These are phyloP conservation scores for Fusarium devonianum DNA, from an alignment of 2,329 filamentous ascomycete species.

Conservation along the genomic window DNA sequence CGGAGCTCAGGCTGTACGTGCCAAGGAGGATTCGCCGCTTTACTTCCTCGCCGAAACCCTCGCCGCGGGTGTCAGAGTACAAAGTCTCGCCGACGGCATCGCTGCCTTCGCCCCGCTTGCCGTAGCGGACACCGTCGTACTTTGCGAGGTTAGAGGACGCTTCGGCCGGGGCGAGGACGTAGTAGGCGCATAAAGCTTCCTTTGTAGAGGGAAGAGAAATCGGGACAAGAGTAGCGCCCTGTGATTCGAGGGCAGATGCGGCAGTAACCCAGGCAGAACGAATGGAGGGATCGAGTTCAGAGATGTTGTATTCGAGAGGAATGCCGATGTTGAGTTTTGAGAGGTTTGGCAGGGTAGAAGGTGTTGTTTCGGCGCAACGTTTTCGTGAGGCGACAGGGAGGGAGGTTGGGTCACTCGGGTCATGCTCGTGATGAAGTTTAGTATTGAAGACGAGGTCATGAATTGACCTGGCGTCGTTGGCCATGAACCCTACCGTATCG, in stretches of 20 bases:
- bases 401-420: slow-evolving; percentile 78
- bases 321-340: slow-evolving; percentile 60
- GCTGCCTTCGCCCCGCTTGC: slow-evolving; percentile 60
- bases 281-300: slow-evolving; percentile 75
- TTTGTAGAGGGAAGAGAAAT: slow-evolving; percentile 85
- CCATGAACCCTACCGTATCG: slow-evolving; percentile 85
- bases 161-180: slow-evolving; percentile 92
- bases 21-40: slow-evolving; percentile 86
- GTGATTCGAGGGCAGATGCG: slow-evolving; percentile 63
- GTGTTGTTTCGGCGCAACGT: slow-evolving; percentile 49
- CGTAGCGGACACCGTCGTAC: slow-evolving; percentile 96
- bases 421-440: slow-evolving; percentile 61
- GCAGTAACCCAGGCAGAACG: slow-evolving; percentile 72
- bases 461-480: slow-evolving; percentile 60
- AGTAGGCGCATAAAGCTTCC: slow-evolving; percentile 90
- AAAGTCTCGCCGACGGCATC: slow-evolving; percentile 68
- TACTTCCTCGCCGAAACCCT: slow-evolving; percentile 84
- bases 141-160: slow-evolving; percentile 95
- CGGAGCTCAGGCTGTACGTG: slow-evolving; percentile 86
- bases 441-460: slow-evolving; percentile 60
- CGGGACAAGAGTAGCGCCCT: slow-evolving; percentile 76
- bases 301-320: slow-evolving; percentile 84
- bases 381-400: slow-evolving; percentile 63
- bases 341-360: slow-evolving; percentile 38
- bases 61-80: slow-evolving; percentile 77